Base-by-base conservation (phyloP, 345 rosid species). In the Cardamine resedifolia region DNA sequence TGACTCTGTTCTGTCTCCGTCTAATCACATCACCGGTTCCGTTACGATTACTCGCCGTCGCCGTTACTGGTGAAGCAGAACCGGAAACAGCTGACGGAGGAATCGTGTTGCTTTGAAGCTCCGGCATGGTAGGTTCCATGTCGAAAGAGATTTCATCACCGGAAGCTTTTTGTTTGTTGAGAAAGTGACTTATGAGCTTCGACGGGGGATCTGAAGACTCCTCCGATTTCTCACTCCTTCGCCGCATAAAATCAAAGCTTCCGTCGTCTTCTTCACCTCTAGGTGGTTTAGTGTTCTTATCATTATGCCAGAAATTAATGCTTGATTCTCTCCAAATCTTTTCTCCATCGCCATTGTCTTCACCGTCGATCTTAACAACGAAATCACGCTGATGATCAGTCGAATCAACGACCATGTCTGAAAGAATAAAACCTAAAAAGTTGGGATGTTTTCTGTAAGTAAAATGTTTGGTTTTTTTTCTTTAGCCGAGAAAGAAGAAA, bases 191-290 rank as follows among this genome's bases (percentile, higher is more conserved):
- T 12, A 93, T 93, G 36, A 88, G 74, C 84, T 71, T 82, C 1
- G 96, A 87, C 1, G 90, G 88, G 21, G 97, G 97, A 81, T 90
- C 97, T 33, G n/a, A n/a, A n/a, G 78, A 77, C 68, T 28, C 73
- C 34, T 14, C 36, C 20, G 56, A 21, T 2, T 67, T 67, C 6
- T 65, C 75, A 12, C 52, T 55, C 0, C 19, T 49, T 9, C 62
- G 63, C 50, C 30, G 80, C 80, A 48, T 76, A 63, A 77, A 81
- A 44, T 83, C 82, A 63, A 79, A 81, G 52, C 79, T 64, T 58
- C 79, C 82, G 10, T 69, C 72, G 38, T 69, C 39, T 60, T 18
- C 58, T 15, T 24, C 57, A 45, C 44, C 26, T 20, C 53, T 65
- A 4, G 38, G 6, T 49, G 38, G 10, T 53, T 74, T 73, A 48